Conservation (phyloP, 495 filamentous ascomycete genomes). For the Hypoxylon trugodes region DNA sequence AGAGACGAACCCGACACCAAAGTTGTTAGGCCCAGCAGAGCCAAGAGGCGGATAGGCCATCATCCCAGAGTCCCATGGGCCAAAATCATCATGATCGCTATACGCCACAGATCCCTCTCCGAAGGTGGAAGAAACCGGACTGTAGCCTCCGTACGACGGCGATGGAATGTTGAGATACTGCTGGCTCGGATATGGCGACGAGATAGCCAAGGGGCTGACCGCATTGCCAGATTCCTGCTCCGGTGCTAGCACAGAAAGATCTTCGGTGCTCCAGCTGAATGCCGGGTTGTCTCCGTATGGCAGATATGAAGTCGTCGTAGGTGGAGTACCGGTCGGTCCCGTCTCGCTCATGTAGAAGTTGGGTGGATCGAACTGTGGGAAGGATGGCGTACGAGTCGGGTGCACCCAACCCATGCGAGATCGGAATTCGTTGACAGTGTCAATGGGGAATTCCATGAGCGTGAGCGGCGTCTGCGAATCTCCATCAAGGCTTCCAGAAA, state of each 20-base stretch:
- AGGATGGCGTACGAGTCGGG: slow-evolving; percentile 60
- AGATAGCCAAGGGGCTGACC: slow-evolving; percentile 59
- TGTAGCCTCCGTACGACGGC: slow-evolving; percentile 61
- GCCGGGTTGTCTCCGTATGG: slow-evolving; percentile 59
- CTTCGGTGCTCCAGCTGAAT: slow-evolving; percentile 66
- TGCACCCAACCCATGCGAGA: slow-evolving; percentile 68
- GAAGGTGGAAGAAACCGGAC: slow-evolving; percentile 63
- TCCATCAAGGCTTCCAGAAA: slow-evolving; percentile 53
- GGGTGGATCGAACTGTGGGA: slow-evolving; percentile 59
- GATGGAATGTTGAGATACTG: slow-evolving; percentile 66
- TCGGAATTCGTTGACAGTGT: slow-evolving; percentile 68
- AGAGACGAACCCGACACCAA: slow-evolving; percentile 64
- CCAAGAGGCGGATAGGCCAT: slow-evolving; percentile 50
- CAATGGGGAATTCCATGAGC: slow-evolving; percentile 70
- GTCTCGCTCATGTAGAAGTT: slow-evolving; percentile 55
- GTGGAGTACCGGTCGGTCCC: slow-evolving; percentile 47
- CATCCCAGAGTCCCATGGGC: slow-evolving; percentile 49
- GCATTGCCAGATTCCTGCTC: slow-evolving; percentile 50
- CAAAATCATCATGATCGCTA: slow-evolving; percentile 62
- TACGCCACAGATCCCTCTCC: slow-evolving; percentile 60
- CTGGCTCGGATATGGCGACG: slow-evolving; percentile 56
- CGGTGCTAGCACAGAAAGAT: slow-evolving; percentile 53
- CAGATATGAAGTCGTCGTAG: slow-evolving; percentile 48
- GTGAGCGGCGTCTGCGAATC: slow-evolving; percentile 59
- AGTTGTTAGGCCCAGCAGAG: slow-evolving; percentile 52